Percentiles rank a stretch among this genome's conserved stretches.
These are phyloP conservation scores for Rhodotorula sp. DNA, from an alignment of 1,284 basidiomycete species.

Conservation along the genomic window DNA sequence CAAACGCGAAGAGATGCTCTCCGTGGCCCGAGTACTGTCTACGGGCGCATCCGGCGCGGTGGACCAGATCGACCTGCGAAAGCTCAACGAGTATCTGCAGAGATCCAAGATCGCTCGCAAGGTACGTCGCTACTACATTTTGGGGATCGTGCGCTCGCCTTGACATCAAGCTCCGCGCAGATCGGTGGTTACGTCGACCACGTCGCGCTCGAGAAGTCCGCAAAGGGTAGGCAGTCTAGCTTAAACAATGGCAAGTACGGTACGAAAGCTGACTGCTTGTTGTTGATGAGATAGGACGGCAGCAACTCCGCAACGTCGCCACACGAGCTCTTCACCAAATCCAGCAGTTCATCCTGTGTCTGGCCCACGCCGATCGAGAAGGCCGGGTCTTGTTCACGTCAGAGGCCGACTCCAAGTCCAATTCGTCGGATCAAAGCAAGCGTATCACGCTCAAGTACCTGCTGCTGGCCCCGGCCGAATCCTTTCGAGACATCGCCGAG, in stretches of 20 bases:
- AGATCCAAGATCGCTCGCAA: slow-evolving; percentile 72
- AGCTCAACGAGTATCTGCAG: slow-evolving; percentile 78
- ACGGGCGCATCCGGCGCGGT: slow-evolving; percentile 58
- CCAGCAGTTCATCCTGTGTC: slow-evolving; percentile 77
- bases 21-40: slow-evolving; percentile 64
- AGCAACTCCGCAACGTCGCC: slow-evolving; percentile 61
- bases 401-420: slow-evolving; percentile 1
- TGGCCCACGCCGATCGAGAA: slow-evolving; percentile 78
- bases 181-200: slow-evolving; percentile 40
- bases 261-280: neutral
- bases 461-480: slow-evolving; percentile 86
- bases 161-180: slow-evolving; percentile 46
- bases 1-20: slow-evolving; percentile 59
- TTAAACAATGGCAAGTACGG: slow-evolving; percentile 5
- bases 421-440: neutral
- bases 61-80: slow-evolving; percentile 50
- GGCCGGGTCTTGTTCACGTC: slow-evolving; percentile 53
- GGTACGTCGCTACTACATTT: slow-evolving; percentile 25
- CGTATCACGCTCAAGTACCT: slow-evolving; percentile 78
- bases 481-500: slow-evolving; percentile 77
- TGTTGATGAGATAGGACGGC: slow-evolving; percentile 28
- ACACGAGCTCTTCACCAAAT: slow-evolving; percentile 62
- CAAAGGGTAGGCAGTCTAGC: slow-evolving; percentile 47
- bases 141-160: neutral
- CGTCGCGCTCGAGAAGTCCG: slow-evolving; percentile 55